Conservation (phyloP, 768 basidiomycete genomes). For the Boletus eberwhitei region DNA sequence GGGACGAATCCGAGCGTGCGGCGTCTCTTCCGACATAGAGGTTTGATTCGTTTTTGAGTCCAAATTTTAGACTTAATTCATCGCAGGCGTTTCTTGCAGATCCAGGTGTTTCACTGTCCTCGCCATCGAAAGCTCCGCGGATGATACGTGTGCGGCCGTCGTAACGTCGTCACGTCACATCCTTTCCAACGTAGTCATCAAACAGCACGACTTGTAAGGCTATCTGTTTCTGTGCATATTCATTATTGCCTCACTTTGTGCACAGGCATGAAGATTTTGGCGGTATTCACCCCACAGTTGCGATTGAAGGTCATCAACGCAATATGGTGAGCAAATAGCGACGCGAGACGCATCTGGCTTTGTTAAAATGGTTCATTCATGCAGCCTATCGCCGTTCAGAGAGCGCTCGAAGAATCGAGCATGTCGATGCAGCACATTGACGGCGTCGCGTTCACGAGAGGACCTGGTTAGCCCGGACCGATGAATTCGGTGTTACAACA, state of each 20-base stretch:
- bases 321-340: constrained; percentile 54
- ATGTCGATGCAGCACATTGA: constrained; percentile 63
- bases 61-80: not conserved
- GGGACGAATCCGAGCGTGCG: not conserved
- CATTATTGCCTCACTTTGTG: not conserved
- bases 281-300: constrained; percentile 77
- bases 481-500: not conserved
- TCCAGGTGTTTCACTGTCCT: constrained; percentile 55
- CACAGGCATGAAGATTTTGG: constrained; percentile 37
- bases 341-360: not conserved
- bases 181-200: constrained; percentile 82
- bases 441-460: constrained; percentile 89
- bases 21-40: not conserved
- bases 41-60: not conserved
- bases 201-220: constrained; percentile 66
- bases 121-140: constrained; percentile 81
- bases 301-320: constrained; percentile 73
- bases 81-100: not conserved
- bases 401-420: constrained; percentile 64
- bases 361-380: not conserved
- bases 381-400: constrained; percentile 70
- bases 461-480: constrained; percentile 54
- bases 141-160: constrained; percentile 91
- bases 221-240: not conserved
- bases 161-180: constrained; percentile 68